Percentiles rank a stretch among this genome's conserved stretches.
Conservation (phyloP, 225 moss, liverwort and hornwort species). For the Pleurozium schreberi region DNA sequence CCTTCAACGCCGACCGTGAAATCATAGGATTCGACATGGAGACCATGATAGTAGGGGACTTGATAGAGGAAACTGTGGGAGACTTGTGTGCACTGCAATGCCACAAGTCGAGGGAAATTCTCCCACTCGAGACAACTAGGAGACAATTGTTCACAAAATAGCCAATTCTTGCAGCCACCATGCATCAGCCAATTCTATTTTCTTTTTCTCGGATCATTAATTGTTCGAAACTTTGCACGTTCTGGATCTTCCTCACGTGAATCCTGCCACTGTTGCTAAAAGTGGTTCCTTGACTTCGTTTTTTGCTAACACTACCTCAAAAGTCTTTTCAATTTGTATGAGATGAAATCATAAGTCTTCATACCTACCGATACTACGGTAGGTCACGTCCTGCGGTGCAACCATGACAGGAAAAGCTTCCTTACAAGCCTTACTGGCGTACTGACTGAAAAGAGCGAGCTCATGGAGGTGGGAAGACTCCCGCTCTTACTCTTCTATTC, state of each 20-base stretch:
- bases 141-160: conserved; percentile 12
- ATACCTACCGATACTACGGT: too few relatives aligned
- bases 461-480: too few relatives aligned
- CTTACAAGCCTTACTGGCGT: too few relatives aligned
- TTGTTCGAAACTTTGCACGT: too few relatives aligned
- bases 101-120: neutral
- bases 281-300: neutral
- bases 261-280: neutral
- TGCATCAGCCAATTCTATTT: neutral
- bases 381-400: too few relatives aligned
- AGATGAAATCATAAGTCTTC: neutral
- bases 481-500: too few relatives aligned
- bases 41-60: conserved; percentile 52
- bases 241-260: neutral
- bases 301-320: neutral
- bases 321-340: neutral
- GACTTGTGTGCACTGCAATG: conserved; percentile 6
- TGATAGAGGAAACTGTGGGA: conserved; percentile 51
- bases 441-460: too few relatives aligned
- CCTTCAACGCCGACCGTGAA: conserved; percentile 37
- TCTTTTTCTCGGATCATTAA: neutral
- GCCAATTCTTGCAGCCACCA: neutral
- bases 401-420: too few relatives aligned
- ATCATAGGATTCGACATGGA: conserved; percentile 49
- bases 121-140: conserved; percentile 2